A percentile compares a stretch with the other conserved stretches of the same genome.
These are phyloP conservation scores for Amphirosellinia nigrospora DNA, from an alignment of 495 filamentous ascomycete species.

Conservation along the genomic window DNA sequence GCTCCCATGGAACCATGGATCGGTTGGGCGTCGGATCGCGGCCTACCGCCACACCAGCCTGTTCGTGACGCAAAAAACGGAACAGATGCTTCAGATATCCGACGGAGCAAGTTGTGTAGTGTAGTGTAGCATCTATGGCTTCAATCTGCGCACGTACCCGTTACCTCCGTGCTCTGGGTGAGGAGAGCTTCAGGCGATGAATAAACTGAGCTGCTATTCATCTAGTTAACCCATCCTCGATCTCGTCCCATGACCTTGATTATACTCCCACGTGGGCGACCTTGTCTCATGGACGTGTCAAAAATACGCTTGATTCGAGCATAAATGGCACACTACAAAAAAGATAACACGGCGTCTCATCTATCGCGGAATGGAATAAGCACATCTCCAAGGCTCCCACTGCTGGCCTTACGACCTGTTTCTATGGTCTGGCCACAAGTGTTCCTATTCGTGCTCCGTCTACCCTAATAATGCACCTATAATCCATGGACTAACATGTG, in stretches of 20 bases:
- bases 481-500: neutral
- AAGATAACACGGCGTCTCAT: constrained; percentile 6
- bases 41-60: neutral
- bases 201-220: neutral
- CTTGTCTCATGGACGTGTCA: neutral
- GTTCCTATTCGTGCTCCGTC: constrained; percentile 9
- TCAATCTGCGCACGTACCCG: neutral
- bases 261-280: neutral
- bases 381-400: neutral
- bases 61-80: neutral
- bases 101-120: constrained; percentile 15
- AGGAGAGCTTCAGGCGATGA: neutral
- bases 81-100: neutral
- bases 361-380: constrained; percentile 14
- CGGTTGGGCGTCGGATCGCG: neutral
- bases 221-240: neutral
- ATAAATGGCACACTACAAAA: neutral
- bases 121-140: constrained; percentile 8
- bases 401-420: neutral
- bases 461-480: constrained; percentile 7
- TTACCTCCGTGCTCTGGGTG: neutral
- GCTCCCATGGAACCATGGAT: neutral
- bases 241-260: neutral
- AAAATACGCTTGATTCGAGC: neutral
- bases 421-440: neutral